Base-by-base conservation (phyloP, 176 grass and related monocot genomes). In the Pharus latifolius region DNA sequence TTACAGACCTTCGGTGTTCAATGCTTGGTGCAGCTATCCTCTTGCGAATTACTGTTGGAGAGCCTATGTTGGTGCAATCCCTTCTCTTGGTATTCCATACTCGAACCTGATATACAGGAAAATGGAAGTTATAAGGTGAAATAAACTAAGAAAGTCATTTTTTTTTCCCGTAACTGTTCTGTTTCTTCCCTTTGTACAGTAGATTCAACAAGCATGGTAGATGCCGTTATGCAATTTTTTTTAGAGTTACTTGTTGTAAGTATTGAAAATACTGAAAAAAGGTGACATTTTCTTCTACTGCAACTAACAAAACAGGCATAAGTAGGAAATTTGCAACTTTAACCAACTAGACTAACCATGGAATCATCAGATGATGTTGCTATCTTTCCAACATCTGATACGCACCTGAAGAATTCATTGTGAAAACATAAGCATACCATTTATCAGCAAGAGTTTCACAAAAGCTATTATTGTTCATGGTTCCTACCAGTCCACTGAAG, bases 281-380 rank as follows among this genome's bases (percentile, higher is more conserved):
- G 16, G 4, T 18, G 27, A 33, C 4, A 14, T 50, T 27, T 28
- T 53, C 51, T 28, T 55, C 10, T 33, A 63, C 18, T 24, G n/a
- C n/a, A 17, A 26, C 56, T 26, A 33, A 16, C 45, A 73, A 53
- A 10, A 46, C 38, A 23, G 49, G 49, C 29, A 23, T 14, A 19
- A 10, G 57, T 16, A 31, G 3, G 45, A 53, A 67, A 24, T 45
- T 37, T 46, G 16, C 3, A 49, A 47, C 10, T 24, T 15, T 54
- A 82, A 65, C 17, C 3, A 35, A 51, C 17, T 9, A 70, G 64
- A 73, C 81, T 81, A 45, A 98, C 90, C 41, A 55, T 98, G 24
- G 84, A 81, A 71, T 98, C 95, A 84, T 98, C 95, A 20, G 90
- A 82, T 81, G 84, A 81, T 45, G 95, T 91, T 35, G 73, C 86